These are phyloP conservation scores for Edaphochlamys debaryana DNA, from an alignment of 139 green algal genomes.

Conservation along the genomic window DNA sequence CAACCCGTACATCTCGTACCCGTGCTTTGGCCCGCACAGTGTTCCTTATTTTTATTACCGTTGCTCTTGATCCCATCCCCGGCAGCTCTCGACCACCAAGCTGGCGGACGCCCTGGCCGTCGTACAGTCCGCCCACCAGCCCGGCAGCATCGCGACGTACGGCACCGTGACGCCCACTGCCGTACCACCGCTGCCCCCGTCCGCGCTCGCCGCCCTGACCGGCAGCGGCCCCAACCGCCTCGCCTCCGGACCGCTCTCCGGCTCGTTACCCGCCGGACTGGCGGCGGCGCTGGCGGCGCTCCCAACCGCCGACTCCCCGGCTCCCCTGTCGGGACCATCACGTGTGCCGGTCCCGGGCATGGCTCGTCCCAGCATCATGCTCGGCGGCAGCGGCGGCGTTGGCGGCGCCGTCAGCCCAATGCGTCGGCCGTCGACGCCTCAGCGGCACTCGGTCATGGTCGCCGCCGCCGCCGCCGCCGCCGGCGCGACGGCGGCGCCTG, in stretches of 20 bases:
- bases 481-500: too few relatives aligned
- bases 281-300: background rate
- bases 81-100: constrained; percentile 3
- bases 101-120: background rate
- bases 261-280: background rate
- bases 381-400: background rate
- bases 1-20: too few relatives aligned
- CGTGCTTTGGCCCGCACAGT: too few relatives aligned
- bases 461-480: too few relatives aligned
- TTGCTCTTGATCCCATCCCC: too few relatives aligned
- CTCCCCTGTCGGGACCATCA: background rate
- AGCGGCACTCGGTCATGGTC: background rate
- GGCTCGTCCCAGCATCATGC: too few relatives aligned
- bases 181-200: background rate
- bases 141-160: background rate
- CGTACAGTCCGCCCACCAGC: constrained; percentile 8
- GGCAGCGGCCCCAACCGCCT: background rate
- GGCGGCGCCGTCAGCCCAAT: background rate
- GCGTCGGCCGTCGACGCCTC: background rate
- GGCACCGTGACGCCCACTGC: too few relatives aligned
- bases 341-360: too few relatives aligned
- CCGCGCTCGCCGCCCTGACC: background rate
- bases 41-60: too few relatives aligned
- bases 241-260: too few relatives aligned
- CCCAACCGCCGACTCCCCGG: too few relatives aligned